phyloP scores from a whole-genome alignment of 163 green algal genomes.

The Scenedesmus sp. region DNA sequence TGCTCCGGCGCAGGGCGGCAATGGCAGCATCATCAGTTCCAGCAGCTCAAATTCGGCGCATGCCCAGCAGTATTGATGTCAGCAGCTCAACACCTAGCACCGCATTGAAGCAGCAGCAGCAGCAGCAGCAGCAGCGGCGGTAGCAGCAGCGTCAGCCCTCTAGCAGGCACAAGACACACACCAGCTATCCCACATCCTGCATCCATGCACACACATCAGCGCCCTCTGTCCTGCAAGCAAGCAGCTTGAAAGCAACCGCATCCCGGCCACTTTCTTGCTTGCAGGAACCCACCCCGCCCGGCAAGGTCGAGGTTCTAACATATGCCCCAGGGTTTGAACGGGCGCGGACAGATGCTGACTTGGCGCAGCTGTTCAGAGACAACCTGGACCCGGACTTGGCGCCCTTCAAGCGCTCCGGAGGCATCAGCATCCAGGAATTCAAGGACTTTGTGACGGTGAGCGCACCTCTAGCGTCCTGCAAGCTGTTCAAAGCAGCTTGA shows the following conservation, averaged over 20 bases:
- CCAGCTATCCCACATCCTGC: neutral
- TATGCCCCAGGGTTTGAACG: constrained; percentile 45
- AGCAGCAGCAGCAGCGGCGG: neutral
- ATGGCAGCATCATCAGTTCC: too few species aligned
- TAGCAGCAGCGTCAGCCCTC: neutral
- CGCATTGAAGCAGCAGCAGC: neutral
- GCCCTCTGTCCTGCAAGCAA: too few species aligned
- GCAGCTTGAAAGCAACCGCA: neutral
- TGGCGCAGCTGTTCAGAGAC: constrained; percentile 34
- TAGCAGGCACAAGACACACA: neutral
- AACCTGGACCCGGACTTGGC: constrained; percentile 43
- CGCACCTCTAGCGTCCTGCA: neutral
- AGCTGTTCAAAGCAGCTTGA: neutral
- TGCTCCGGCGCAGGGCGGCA: too few species aligned
- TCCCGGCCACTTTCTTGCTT: neutral
- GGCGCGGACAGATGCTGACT: constrained; percentile 40
- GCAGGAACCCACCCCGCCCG: constrained; percentile 37
- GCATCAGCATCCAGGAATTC: constrained; percentile 27
- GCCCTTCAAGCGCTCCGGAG: constrained; percentile 1
- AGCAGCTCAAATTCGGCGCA: too few species aligned
- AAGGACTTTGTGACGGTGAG: constrained; percentile 21
- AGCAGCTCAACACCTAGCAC: too few species aligned
- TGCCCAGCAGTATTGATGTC: too few species aligned
- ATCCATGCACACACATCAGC: neutral
- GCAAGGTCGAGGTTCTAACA: constrained; percentile 23